Evolutionary conservation across 768 basidiomycete genomes (phyloP).

Genomic region (Tremella mesenterica): DNA sequence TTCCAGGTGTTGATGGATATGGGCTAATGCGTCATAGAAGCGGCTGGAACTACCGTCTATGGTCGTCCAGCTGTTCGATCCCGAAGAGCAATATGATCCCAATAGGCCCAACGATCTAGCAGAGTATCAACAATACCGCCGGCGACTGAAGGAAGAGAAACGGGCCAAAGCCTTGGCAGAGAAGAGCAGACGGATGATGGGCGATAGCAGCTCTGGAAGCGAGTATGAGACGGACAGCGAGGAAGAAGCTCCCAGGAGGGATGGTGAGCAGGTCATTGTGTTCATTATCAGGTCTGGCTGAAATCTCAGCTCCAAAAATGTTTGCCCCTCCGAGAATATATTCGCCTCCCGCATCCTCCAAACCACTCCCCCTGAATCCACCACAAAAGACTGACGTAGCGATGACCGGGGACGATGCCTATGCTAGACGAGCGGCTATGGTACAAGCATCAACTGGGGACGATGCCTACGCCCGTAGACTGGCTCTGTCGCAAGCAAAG

Average conservation of each 20-base stretch:
- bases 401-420: slow-evolving; percentile 33
- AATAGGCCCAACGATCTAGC: slow-evolving; percentile 42
- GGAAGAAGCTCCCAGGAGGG: slow-evolving; percentile 37
- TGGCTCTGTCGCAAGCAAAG: slow-evolving; percentile 16
- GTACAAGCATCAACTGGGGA: slow-evolving; percentile 14
- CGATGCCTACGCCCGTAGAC: slow-evolving; percentile 19
- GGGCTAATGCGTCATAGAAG: too few species aligned
- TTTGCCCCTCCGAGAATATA: slow-evolving; percentile 31
- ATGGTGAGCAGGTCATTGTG: slow-evolving; percentile 29
- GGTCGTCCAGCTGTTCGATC: slow-evolving; percentile 33
- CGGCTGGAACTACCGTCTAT: slow-evolving; percentile 10
- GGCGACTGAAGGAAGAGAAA: slow-evolving; percentile 33
- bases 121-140: slow-evolving; percentile 39
- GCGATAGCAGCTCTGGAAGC: slow-evolving; percentile 24
- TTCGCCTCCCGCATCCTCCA: slow-evolving; percentile 17
- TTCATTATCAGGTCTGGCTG: background rate
- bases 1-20: too few species aligned
- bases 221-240: slow-evolving; percentile 41
- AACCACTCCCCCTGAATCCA: slow-evolving; percentile 8
- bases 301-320: slow-evolving; percentile 22
- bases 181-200: slow-evolving; percentile 18
- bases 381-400: slow-evolving; percentile 8
- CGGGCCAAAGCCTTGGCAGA: slow-evolving; percentile 25
- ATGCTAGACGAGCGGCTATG: slow-evolving; percentile 31
- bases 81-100: slow-evolving; percentile 43